A percentile compares a stretch with the other conserved stretches of the same genome.
Conservation (phyloP, 768 basidiomycete genomes). For the Collybiopsis luxurians region DNA sequence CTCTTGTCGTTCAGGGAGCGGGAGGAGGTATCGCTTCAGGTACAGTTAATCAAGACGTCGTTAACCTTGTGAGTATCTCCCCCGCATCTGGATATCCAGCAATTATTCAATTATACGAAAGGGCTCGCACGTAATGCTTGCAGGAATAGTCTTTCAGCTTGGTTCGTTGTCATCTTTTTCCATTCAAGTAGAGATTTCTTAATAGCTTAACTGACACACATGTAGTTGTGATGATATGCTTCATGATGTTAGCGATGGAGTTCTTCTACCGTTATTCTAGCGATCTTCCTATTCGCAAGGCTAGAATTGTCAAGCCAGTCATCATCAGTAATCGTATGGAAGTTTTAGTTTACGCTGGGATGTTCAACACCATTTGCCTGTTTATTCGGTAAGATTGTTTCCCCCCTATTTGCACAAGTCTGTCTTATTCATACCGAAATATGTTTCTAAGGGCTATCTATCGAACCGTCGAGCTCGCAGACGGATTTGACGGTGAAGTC, state of each 20-base stretch:
- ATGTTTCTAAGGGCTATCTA: background rate
- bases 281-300: background rate
- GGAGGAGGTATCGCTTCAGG: constrained; percentile 4
- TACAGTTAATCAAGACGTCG: background rate
- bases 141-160: background rate
- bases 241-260: background rate
- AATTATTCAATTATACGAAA: background rate
- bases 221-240: background rate
- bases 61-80: background rate
- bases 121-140: constrained; percentile 3
- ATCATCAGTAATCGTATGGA: background rate
- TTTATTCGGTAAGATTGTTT: background rate
- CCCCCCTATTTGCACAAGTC: background rate
- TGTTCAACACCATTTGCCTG: background rate
- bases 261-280: background rate
- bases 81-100: background rate
- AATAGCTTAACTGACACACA: too few relatives aligned
- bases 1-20: background rate
- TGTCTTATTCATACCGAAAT: background rate
- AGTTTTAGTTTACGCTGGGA: background rate
- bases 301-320: background rate
- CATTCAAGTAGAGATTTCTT: background rate
- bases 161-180: background rate
- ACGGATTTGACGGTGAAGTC: background rate
- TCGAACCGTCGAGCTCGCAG: background rate